Percentiles rank a stretch among this genome's conserved stretches.
These are phyloP conservation scores for Acer saccharum DNA, from an alignment of 345 rosid genomes.

Conservation along the genomic window DNA sequence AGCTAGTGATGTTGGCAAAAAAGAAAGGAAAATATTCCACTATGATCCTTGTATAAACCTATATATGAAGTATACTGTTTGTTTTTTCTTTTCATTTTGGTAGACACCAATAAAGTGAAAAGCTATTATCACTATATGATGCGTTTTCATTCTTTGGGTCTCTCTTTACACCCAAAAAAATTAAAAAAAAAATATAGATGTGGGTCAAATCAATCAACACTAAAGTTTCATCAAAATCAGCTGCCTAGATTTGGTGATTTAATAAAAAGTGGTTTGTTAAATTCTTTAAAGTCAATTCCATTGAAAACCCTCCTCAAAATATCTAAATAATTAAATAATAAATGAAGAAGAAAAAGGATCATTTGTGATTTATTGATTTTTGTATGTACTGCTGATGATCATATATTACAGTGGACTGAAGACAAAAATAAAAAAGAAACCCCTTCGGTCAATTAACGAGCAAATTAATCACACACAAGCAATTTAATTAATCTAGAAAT, in stretches of 20 bases:
- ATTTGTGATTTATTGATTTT: neutral
- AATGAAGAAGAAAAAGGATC: neutral
- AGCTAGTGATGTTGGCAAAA: conserved; percentile 25
- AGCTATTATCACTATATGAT: conserved; percentile 9
- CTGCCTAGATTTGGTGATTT: conserved; percentile 8
- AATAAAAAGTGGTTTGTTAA: neutral
- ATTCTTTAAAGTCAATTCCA: conserved; percentile 6
- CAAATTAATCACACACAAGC: neutral
- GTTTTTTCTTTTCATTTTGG: neutral
- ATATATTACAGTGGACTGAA: conserved; percentile 4
- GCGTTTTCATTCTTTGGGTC: neutral
- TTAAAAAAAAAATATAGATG: neutral
- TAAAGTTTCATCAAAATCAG: conserved; percentile 14
- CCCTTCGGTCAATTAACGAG: neutral
- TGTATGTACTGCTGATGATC: neutral
- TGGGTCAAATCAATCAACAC: neutral
- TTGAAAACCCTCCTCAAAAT: neutral
- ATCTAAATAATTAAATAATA: neutral
- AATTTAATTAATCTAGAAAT: neutral
- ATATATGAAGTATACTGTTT: neutral
- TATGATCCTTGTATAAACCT: neutral
- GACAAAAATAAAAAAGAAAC: neutral
- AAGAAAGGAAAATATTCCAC: neutral
- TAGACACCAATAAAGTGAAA: conserved; percentile 8
- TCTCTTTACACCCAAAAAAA: conserved; percentile 1